Evolutionary conservation across 75 land plant genomes (phyloP).

Genomic region (Cunninghamia lanceolata): DNA sequence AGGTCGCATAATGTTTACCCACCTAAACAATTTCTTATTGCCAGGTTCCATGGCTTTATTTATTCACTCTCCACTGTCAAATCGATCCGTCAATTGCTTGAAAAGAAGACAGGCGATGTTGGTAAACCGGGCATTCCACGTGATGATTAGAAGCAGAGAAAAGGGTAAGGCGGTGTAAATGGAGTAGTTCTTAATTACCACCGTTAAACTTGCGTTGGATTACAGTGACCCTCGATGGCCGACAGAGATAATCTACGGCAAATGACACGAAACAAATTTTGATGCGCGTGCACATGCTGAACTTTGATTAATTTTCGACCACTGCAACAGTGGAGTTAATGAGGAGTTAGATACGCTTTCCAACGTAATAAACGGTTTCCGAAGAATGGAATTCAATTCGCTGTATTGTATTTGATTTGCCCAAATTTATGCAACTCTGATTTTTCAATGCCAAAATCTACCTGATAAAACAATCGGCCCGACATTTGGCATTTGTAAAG

Average conservation of each 20-base stretch:
- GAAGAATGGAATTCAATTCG: not conserved
- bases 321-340: not conserved
- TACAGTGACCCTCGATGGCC: not conserved
- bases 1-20: not conserved
- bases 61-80: not conserved
- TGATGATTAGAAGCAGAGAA: not conserved
- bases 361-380: not conserved
- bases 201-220: slow-evolving; percentile 1
- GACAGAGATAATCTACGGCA: not conserved
- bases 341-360: not conserved
- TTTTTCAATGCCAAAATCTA: not conserved
- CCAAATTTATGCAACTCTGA: not conserved
- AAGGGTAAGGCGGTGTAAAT: not conserved
- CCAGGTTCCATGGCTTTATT: not conserved
- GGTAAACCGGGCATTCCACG: not conserved
- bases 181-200: not conserved
- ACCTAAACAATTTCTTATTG: not conserved
- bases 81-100: not conserved
- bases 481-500: not conserved
- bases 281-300: not conserved
- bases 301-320: not conserved
- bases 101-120: not conserved
- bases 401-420: not conserved
- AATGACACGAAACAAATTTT: not conserved
- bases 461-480: not conserved